These are phyloP conservation scores for Neurospora tetraspora DNA, from an alignment of 495 filamentous ascomycete species.

Conservation along the genomic window DNA sequence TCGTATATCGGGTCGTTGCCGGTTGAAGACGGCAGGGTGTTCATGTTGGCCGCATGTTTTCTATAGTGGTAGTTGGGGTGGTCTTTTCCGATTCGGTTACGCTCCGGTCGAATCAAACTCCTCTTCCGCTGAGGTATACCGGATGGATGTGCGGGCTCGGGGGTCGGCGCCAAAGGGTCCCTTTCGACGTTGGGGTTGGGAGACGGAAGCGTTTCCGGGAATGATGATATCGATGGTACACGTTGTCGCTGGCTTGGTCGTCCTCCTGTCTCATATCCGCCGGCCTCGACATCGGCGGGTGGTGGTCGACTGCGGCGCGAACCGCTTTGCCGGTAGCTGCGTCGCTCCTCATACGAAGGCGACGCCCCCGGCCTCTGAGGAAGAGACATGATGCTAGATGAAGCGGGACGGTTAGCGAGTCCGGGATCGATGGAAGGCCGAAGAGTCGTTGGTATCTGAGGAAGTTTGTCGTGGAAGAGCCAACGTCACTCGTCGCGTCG, in stretches of 20 bases:
- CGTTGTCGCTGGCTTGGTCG: constrained; percentile 33
- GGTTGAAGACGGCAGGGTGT: constrained; percentile 76
- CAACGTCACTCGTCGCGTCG: background rate
- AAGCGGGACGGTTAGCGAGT: constrained; percentile 13
- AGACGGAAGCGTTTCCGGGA: constrained; percentile 38
- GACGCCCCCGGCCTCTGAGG: constrained; percentile 54
- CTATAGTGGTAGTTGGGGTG: constrained; percentile 93
- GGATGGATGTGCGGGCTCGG: constrained; percentile 20
- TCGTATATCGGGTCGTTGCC: constrained; percentile 83
- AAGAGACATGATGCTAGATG: constrained; percentile 48
- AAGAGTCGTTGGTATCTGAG: background rate
- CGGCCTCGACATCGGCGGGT: constrained; percentile 57
- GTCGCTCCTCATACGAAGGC: constrained; percentile 48
- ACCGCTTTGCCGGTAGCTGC: constrained; percentile 48
- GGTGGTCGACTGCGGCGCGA: constrained; percentile 35
- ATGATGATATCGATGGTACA: constrained; percentile 39
- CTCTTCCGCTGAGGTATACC: constrained; percentile 53
- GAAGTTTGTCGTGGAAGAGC: background rate
- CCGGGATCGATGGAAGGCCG: background rate
- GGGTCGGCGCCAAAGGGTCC: constrained; percentile 31
- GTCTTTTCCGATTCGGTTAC: constrained; percentile 66
- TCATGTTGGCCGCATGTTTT: constrained; percentile 84
- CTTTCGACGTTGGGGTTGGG: constrained; percentile 38
- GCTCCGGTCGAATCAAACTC: constrained; percentile 80
- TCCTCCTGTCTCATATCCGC: constrained; percentile 32